A percentile compares a stretch with the other conserved stretches of the same genome.
Evolutionary conservation across 805 yeast genomes (phyloP).

Genomic region (Cyberlindnera sargentensis): DNA sequence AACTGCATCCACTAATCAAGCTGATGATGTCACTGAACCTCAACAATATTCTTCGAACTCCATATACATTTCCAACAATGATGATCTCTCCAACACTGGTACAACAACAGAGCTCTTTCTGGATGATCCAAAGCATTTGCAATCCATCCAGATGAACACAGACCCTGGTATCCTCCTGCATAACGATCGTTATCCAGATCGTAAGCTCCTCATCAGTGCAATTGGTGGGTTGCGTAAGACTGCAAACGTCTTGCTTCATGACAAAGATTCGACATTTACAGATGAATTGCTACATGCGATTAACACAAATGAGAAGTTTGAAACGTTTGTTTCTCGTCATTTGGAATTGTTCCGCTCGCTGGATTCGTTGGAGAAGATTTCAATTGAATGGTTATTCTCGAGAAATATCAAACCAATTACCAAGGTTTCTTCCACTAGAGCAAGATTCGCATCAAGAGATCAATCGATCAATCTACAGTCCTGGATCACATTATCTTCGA

Average conservation of each 20-base stretch:
- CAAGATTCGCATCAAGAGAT: conserved; percentile 16
- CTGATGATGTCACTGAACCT: conserved; percentile 2
- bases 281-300: conserved; percentile 11
- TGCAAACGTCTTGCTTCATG: conserved; percentile 22
- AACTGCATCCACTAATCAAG: neutral
- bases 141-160: conserved; percentile 26
- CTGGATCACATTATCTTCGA: conserved; percentile 21
- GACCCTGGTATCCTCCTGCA: conserved; percentile 33
- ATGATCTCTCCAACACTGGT: conserved; percentile 8
- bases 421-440: conserved; percentile 9
- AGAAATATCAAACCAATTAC: conserved; percentile 19
- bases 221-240: conserved; percentile 37
- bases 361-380: conserved; percentile 20
- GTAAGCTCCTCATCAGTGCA: conserved; percentile 31
- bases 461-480: conserved; percentile 8
- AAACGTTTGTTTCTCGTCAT: conserved; percentile 8
- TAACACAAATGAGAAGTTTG: conserved; percentile 7
- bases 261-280: conserved; percentile 4
- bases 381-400: conserved; percentile 23
- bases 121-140: conserved; percentile 31
- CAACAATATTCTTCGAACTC: conserved; percentile 16
- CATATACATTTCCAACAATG: conserved; percentile 19
- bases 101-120: conserved; percentile 14
- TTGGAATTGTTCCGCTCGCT: conserved; percentile 5
- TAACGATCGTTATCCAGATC: conserved; percentile 2